Evolutionary conservation across 805 yeast genomes (phyloP).

Genomic region (Brettanomyces sp.): DNA sequence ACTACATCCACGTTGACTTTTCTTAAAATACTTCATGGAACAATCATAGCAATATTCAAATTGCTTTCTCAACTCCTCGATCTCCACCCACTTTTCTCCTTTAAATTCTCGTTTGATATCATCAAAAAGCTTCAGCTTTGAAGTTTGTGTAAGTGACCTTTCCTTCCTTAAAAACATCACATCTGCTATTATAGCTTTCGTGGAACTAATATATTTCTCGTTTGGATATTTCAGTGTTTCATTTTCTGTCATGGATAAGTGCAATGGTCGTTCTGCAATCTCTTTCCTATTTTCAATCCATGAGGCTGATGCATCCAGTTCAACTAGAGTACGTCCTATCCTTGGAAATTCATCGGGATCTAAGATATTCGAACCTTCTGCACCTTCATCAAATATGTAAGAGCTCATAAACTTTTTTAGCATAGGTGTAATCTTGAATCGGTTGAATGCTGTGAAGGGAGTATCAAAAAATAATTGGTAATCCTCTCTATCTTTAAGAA

Average conservation of each 20-base stretch:
- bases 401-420: constrained; percentile 25
- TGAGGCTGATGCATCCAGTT: constrained; percentile 59
- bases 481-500: constrained; percentile 1
- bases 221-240: not conserved
- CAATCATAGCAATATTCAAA: constrained; percentile 21
- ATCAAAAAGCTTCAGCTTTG: constrained; percentile 19
- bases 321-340: constrained; percentile 56
- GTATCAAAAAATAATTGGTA: constrained; percentile 17
- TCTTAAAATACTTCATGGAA: constrained; percentile 17
- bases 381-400: constrained; percentile 7
- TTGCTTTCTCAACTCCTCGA: constrained; percentile 26
- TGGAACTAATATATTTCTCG: constrained; percentile 30
- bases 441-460: constrained; percentile 14
- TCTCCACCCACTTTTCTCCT: constrained; percentile 32
- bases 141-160: constrained; percentile 26
- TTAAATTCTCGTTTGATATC: constrained; percentile 15
- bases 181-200: constrained; percentile 54
- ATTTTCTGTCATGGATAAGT: constrained; percentile 26
- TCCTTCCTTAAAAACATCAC: constrained; percentile 39
- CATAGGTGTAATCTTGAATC: constrained; percentile 21
- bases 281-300: constrained; percentile 47
- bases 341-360: constrained; percentile 31
- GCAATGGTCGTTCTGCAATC: constrained; percentile 37
- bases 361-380: constrained; percentile 20
- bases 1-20: constrained; percentile 2